Conservation (phyloP, 2,329 filamentous ascomycete species). For the Alternaria metachromatica region DNA sequence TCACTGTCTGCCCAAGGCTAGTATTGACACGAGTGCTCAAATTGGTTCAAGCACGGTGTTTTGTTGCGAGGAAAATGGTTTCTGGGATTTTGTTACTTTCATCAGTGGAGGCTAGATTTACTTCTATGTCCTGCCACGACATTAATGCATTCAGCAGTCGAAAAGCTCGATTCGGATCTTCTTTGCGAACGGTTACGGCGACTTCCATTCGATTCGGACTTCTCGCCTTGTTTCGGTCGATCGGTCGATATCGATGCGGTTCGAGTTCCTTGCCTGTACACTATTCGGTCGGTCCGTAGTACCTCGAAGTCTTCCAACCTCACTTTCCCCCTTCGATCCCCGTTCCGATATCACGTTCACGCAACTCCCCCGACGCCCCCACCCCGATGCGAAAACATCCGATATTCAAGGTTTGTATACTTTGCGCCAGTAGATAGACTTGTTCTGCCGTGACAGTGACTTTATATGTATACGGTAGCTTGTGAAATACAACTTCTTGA, state of each 20-base stretch:
- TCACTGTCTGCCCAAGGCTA: constrained; percentile 22
- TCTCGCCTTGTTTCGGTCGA: constrained; percentile 37
- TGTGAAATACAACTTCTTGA: background rate
- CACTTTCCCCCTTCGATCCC: constrained; percentile 17
- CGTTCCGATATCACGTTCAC: constrained; percentile 13
- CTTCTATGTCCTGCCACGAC: constrained; percentile 33
- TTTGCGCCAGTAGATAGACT: constrained; percentile 8
- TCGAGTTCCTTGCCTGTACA: constrained; percentile 43
- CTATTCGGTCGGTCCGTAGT: constrained; percentile 47
- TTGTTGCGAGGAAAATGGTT: constrained; percentile 30
- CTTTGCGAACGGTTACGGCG: constrained; percentile 46
- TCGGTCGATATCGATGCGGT: constrained; percentile 44
- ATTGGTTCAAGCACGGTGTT: constrained; percentile 33
- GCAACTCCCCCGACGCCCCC: constrained; percentile 11
- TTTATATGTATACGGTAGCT: background rate
- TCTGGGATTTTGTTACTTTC: constrained; percentile 32
- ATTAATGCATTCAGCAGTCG: constrained; percentile 48
- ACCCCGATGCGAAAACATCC: constrained; percentile 15
- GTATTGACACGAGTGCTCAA: constrained; percentile 25
- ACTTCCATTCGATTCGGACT: constrained; percentile 44
- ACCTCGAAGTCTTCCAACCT: constrained; percentile 36
- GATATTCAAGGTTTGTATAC: constrained; percentile 18
- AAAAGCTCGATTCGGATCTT: constrained; percentile 39
- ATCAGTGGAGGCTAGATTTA: constrained; percentile 32
- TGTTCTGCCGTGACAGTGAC: constrained; percentile 12